Evolutionary conservation across 2,329 filamentous ascomycete genomes (phyloP), one percentile per base, ranked within the genome.

Genomic region (Xylariaceae sp.): DNA sequence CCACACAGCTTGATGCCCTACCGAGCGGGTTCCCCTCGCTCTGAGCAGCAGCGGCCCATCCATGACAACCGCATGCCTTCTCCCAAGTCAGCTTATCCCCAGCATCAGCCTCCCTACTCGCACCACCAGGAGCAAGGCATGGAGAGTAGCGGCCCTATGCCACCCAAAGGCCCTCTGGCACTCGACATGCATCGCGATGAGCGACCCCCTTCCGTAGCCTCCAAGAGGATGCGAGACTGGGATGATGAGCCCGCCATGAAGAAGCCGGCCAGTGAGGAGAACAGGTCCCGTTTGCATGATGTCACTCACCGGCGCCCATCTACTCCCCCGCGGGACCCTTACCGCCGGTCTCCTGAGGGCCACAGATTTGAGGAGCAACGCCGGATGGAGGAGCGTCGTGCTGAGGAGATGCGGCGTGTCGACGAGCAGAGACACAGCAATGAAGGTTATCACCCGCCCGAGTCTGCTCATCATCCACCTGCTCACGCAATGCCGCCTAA

Each of bases 141-240:
- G 69, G 87, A 88, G 39, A 82, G 82, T 65, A 88, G 88, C 63
- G 86, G 87, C 64, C 82, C 87, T 35, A 83, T 85, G 41, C 85
- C 84, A 60, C 76, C 77, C 18, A 77, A 78, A 55, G 75, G 76
- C 3, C 68, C 76, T 1, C 76, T 80, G 59, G 84, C 88, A 51
- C 86, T 88, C 51, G 88, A 93, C 69, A 80, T 83, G 61, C 88
- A 81, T 56, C 77, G 83, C 61, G 82, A 84, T 62, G 88, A 96
- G 58, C 84, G 92, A n/a, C 90, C 92, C 15, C 76, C 88, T 1
- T 95, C 91, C 44, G 88, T 90, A 9, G 84, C 83, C 2, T 85
- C 88, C 59, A 99, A 99, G 81, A 85, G 94, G 59, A 82, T 87
- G 73, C 87, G 92, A 53, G 94, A 97, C 70, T 97, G 94, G 92